Base-by-base conservation (phyloP, 345 rosid species). In the Eucalyptus erythrocorys region DNA sequence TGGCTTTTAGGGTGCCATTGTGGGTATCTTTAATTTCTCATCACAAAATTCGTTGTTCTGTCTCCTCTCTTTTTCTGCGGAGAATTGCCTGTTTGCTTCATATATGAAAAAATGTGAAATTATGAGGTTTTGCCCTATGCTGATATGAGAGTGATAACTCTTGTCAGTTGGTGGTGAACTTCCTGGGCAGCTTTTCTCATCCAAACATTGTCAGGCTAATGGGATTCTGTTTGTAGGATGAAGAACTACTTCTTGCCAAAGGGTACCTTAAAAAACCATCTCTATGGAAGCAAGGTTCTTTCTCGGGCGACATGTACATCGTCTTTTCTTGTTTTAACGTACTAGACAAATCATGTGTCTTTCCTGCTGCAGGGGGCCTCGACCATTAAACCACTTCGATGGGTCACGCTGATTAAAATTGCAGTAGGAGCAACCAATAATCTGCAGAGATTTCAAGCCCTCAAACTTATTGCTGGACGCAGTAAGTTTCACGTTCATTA, bases 251-350 rank as follows among this genome's bases (percentile, higher is more conserved):
- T 59, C 88, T 81, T 89, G 88, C 40, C 68, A 34, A 89, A 86
- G 53, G 92, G 89, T 45, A 88, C 80, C 87, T 82, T 89, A 59
- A 45, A 89, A 42, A 79, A 91, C 45, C 89, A 84, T 50, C 87
- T 91, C 37, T 91, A 88, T 22, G 42, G 90, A 68, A 89, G 92
- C 89, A 89, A 89, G 88, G 32, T 64, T 48, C 45, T 71, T 71
- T 71, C 45, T 71, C 34, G 13, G 81, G 24, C 57, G 24, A 51
- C 24, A 51, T 19, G 19, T 51, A 51, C 57, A 51, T 57, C 61
- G 6, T 30, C 21, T 61, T 42, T 85, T 64, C 59, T 32, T 55
- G 32, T 17, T 42, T 81, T 34, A 22, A 84, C 2, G 27, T 85
- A 16, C 48, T 30, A 19, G 13, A 57, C 24, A 40, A 85, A 68